These are phyloP conservation scores for Boletus rubropictus DNA, from an alignment of 768 basidiomycete species.

Conservation along the genomic window DNA sequence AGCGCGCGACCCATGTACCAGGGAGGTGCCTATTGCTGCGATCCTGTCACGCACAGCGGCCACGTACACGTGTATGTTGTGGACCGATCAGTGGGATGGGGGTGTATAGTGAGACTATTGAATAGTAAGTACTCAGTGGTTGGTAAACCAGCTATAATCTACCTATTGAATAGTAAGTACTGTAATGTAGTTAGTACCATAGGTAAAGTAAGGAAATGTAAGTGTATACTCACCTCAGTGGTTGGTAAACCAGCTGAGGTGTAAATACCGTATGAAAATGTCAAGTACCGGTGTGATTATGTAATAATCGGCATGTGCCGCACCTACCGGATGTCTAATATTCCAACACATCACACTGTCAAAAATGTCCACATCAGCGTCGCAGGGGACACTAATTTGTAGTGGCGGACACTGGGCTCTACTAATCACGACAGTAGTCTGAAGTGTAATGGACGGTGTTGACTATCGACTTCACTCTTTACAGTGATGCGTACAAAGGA, in stretches of 20 bases:
- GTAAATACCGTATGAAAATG: too few relatives aligned
- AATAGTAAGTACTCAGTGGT: too few relatives aligned
- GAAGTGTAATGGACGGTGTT: not conserved
- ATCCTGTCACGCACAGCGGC: constrained; percentile 24
- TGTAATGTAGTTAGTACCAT: too few relatives aligned
- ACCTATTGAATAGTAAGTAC: too few relatives aligned
- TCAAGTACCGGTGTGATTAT: too few relatives aligned
- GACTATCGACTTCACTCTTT: not conserved
- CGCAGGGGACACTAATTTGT: not conserved
- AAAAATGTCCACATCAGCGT: not conserved
- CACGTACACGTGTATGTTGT: not conserved
- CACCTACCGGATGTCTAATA: too few relatives aligned
- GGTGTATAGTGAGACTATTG: constrained; percentile 16
- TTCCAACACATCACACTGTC: not conserved
- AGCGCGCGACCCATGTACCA: constrained; percentile 35
- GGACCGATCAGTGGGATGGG: not conserved
- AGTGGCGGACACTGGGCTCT: not conserved
- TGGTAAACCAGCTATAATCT: too few relatives aligned
- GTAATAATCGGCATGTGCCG: too few relatives aligned
- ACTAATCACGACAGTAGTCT: not conserved
- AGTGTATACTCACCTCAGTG: too few relatives aligned
- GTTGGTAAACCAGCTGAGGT: too few relatives aligned
- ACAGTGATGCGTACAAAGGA: too few relatives aligned
- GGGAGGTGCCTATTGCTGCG: constrained; percentile 15
- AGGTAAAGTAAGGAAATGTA: too few relatives aligned